A percentile compares a stretch with the other conserved stretches of the same genome.
These are phyloP conservation scores for Phoenix roebelenii DNA, from an alignment of 176 grass and related monocot species.

Conservation along the genomic window DNA sequence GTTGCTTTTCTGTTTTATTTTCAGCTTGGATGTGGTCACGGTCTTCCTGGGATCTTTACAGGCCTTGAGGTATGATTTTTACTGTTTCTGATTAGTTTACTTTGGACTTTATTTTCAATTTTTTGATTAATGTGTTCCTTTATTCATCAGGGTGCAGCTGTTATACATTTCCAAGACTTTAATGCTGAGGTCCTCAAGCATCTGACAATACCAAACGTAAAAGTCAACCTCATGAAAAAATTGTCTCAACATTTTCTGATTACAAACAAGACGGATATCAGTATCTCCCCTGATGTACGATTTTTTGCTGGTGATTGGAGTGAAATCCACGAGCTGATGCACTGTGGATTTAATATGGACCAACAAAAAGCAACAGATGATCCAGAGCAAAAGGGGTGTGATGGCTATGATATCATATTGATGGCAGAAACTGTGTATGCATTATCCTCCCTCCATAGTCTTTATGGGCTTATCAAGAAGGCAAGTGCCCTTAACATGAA, in stretches of 20 bases:
- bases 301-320: slow-evolving; percentile 96
- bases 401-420: slow-evolving; percentile 82
- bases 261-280: not conserved
- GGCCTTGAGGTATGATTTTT: slow-evolving; percentile 44
- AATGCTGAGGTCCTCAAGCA: slow-evolving; percentile 86
- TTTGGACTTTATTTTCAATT: not conserved
- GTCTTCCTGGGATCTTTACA: slow-evolving; percentile 78
- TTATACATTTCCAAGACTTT: slow-evolving; percentile 95
- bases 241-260: slow-evolving; percentile 11
- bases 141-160: slow-evolving; percentile 51
- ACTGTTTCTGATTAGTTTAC: not conserved
- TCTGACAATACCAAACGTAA: slow-evolving; percentile 87
- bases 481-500: slow-evolving; percentile 12
- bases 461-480: slow-evolving; percentile 74
- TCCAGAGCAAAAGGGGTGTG: slow-evolving; percentile 16
- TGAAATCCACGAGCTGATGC: slow-evolving; percentile 70
- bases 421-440: slow-evolving; percentile 94
- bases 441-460: slow-evolving; percentile 55
- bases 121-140: not conserved
- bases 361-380: slow-evolving; percentile 27
- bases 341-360: slow-evolving; percentile 18
- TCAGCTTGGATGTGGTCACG: slow-evolving; percentile 94
- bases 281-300: slow-evolving; percentile 25
- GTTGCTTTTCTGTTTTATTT: slow-evolving; percentile 12
- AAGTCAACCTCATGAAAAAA: slow-evolving; percentile 51